These are phyloP conservation scores for Meyerozyma guilliermondii DNA, from an alignment of 1,139 yeast species.

Conservation along the genomic window DNA sequence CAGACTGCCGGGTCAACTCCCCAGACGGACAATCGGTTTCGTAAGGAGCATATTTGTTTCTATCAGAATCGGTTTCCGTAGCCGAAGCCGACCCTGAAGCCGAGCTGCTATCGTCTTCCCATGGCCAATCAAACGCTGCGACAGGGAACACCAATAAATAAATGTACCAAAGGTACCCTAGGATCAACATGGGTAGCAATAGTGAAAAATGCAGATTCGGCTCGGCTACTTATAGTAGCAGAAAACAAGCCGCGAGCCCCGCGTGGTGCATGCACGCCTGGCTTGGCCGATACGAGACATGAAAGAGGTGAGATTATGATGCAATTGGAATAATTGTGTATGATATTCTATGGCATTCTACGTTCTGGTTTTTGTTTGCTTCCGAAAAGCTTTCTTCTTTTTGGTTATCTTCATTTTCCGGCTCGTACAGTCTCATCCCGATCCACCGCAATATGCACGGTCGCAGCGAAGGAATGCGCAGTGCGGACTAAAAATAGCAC, in stretches of 20 bases:
- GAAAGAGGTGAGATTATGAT: too few relatives aligned
- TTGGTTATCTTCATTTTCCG: too few relatives aligned
- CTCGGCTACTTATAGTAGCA: neutral
- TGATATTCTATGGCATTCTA: too few relatives aligned
- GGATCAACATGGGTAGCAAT: neutral
- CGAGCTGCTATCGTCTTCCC: slow-evolving; percentile 7
- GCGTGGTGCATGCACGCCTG: neutral
- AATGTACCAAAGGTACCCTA: neutral
- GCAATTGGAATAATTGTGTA: too few relatives aligned
- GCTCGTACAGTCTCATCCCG: too few relatives aligned
- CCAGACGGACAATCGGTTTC: slow-evolving; percentile 22
- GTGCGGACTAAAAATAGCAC: neutral
- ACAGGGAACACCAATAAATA: neutral
- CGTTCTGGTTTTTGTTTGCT: too few relatives aligned
- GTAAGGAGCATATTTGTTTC: slow-evolving; percentile 25
- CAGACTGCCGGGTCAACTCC: slow-evolving; percentile 20
- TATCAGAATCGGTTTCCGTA: slow-evolving; percentile 5
- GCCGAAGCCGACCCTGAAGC: slow-evolving; percentile 5
- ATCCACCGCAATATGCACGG: too few relatives aligned
- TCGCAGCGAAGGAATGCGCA: too few relatives aligned
- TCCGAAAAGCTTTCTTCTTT: too few relatives aligned
- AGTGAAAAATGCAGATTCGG: neutral
- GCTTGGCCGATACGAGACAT: too few relatives aligned
- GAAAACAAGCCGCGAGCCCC: neutral
- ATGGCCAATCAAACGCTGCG: slow-evolving; percentile 8